Percentiles rank a stretch among this genome's conserved stretches.
Evolutionary conservation across 169 alveolate species (phyloP).

Genomic region (Hepatocystis sp.): DNA sequence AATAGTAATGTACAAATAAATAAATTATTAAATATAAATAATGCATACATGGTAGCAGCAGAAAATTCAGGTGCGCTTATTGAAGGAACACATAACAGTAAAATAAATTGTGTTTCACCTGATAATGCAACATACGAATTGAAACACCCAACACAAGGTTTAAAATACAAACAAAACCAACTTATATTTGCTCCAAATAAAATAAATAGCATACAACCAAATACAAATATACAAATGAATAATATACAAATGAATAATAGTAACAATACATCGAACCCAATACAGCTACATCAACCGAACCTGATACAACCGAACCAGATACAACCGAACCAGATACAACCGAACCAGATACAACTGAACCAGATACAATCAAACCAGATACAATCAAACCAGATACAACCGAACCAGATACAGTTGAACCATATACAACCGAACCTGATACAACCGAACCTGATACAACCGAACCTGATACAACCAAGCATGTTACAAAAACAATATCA

Average conservation of each 20-base stretch:
- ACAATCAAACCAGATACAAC: no score
- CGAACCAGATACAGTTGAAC: no score
- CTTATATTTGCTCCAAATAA: neutral
- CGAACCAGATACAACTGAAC: no score
- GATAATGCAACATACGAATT: constrained; percentile 44
- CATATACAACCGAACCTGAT: no score
- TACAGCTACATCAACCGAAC: constrained; percentile 18
- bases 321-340: no score
- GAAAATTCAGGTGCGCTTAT: no score
- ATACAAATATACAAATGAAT: no score
- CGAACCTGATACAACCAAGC: no score
- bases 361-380: no score
- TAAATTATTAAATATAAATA: constrained; percentile 1
- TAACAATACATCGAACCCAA: neutral
- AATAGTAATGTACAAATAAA: constrained; percentile 15
- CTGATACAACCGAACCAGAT: no score
- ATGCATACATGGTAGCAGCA: neutral
- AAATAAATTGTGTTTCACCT: constrained; percentile 11
- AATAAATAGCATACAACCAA: no score
- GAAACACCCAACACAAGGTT: constrained; percentile 35
- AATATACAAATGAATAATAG: constrained; percentile 8
- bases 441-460: no score
- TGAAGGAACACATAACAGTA: constrained; percentile 6
- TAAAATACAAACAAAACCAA: constrained; percentile 37
- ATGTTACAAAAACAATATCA: constrained; percentile 51